Evolutionary conservation across 2,329 filamentous ascomycete genomes (phyloP), one percentile per base, ranked within the genome.

Genomic region (Colletotrichum brevisporum): DNA sequence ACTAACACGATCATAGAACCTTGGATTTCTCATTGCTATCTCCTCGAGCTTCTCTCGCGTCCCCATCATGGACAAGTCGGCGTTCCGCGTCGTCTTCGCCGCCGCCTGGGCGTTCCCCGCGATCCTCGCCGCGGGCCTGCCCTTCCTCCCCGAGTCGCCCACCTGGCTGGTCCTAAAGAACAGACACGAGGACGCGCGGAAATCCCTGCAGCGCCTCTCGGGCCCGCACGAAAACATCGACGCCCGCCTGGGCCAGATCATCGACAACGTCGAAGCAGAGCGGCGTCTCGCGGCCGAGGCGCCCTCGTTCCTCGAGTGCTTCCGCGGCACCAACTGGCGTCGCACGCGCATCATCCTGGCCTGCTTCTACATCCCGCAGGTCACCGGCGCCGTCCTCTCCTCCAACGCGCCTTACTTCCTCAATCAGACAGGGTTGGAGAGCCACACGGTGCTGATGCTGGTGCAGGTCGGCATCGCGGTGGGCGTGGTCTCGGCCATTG

Each of bases 121-220:
- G 72, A 77, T 8, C 24, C 51, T 67, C 10, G 43, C 54, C 2
- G 10, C 63, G 0, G 63, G 57, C 1, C 21, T 63, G 1, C 54
- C 74, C 9, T 76, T 81, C 26, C 77, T 79, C 15, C 82, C 82
- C 1, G 82, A 83, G 59, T 81, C 78, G 8, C 81, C 82, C 1
- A 82, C 79, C 73, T 82, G 77, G 75, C 75, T 80, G 3, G 77
- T 82, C 21, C 75, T 80, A 6, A 74, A 79, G 26, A 76, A 75
- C 24, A 74, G 74, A 39, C 67, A 75, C 26, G 74, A 77, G 1
- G 73, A 75, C 16, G 80, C 81, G 1, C 73, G 75, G 48, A 71
- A 74, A 26, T 71, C 77, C 0, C 59, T 82, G 1, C 63, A 73
- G 36, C 73, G 77, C 6, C 76, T 82, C 6, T 69, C 57, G 26